phyloP scores from a whole-genome alignment of 78 protist genomes.

The Pigoraptor vietnamica region DNA sequence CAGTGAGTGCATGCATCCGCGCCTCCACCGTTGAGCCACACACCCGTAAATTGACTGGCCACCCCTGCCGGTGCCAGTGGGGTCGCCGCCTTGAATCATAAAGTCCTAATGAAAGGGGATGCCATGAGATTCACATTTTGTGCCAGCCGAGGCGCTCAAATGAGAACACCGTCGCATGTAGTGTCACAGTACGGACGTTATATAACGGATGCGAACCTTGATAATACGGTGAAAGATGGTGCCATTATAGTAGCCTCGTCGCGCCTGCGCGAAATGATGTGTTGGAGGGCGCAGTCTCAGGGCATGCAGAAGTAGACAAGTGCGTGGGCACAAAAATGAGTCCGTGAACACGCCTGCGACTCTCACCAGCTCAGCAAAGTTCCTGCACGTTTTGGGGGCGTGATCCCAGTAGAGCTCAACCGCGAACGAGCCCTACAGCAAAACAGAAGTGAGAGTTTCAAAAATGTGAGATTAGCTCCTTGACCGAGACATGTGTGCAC shows the following conservation, averaged over 20 bases:
- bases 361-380: conserved; percentile 57
- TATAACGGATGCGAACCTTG: neutral
- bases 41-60: conserved; percentile 82
- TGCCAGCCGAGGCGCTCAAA: neutral
- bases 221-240: conserved; percentile 70
- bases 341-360: neutral
- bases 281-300: neutral
- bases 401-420: conserved; percentile 77
- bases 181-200: neutral
- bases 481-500: too few relatives aligned
- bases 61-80: conserved; percentile 89
- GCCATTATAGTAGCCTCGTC: conserved; percentile 55
- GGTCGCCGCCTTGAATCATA: conserved; percentile 86
- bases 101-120: conserved; percentile 37
- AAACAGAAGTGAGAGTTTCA: neutral
- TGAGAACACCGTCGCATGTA: neutral
- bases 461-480: neutral
- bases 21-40: too few relatives aligned
- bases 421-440: conserved; percentile 38
- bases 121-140: too few relatives aligned
- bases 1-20: too few relatives aligned
- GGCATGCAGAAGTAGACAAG: neutral
- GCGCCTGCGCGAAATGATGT: conserved; percentile 19
- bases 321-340: neutral
- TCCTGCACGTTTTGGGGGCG: conserved; percentile 74